Evolutionary conservation across 2,329 filamentous ascomycete genomes (phyloP), one percentile per base, ranked within the genome.

Genomic region (Raffaelea arxii): DNA sequence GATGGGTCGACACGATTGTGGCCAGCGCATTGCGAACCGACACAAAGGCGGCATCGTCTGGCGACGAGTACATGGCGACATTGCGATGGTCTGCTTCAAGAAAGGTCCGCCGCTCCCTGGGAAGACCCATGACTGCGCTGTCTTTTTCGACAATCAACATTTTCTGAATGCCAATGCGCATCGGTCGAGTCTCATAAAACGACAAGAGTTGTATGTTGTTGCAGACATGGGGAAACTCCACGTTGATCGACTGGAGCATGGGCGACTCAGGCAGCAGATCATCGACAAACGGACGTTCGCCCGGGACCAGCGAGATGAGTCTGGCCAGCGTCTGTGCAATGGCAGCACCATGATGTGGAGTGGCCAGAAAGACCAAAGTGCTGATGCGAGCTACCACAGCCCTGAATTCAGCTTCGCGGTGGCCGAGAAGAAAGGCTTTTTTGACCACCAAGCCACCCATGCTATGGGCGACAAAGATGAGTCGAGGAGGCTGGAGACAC

Each of bases 391-490:
- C 32, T 4, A 54, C 54, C 2, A 64, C 25, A 0, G 49, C 21
- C 2, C 45, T 14, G 42, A 57, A 65, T 2, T 51, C 50, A 0
- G 30, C n/a, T 1, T 51, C 41, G 10, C 59, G 54, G 4, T 49
- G 49, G 3, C 54, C 59, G 1, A 65, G 47, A 10, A 66, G 56
- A 37, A 56, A 63, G 0, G 63, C 63, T 47, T 59, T 59, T 44
- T 67, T 67, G 22, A 60, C 54, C 1, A 66, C 59, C 1, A 66
- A 51, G 0, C 63, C 64, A 5, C 65, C 65, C 62, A 68, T 65
- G 44, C 61, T 64, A 41, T 68, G 65, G 3, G 53, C 63, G 18
- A 66, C 53, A 12, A 67, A 56, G 10, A 67, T 54, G 4, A 65
- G 35, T 2, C 25, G 51, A 1, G 51, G 21, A 56, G 59, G 38